Evolutionary conservation across 305 asterid genomes (phyloP), one percentile per base, ranked within the genome.

Genomic region (Withania somnifera): DNA sequence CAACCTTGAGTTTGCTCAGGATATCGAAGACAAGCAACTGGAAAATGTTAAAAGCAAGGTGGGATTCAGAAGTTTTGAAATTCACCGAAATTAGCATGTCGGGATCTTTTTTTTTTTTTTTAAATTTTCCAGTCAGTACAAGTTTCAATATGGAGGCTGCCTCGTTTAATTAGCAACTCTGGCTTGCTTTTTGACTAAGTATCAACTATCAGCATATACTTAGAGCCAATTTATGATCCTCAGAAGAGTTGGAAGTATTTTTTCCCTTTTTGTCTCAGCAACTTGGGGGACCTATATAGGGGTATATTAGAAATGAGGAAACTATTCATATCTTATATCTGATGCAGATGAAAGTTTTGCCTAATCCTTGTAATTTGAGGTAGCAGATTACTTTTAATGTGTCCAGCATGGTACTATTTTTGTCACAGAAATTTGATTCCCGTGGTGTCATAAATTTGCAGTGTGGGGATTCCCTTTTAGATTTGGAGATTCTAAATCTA

Each of bases 1-100:
- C 85, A 92, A 84, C 90, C 98, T 96, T 61, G 99, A 96, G 89
- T 96, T 96, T 75, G 92, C 95, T 53, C 97, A 89, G 50, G 97
- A 91, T 85, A 84, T 94, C 81, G 98, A 94, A 85, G 99, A 94
- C 87, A 86, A 77, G 84, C 95, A 94, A 88, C 92, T 95, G 73
- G 90, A 93, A 84, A 84, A 82, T 53, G 87, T 94, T 66, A 94
- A 88, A 83, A 87, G 73, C 84, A 90, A 91, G 98, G 99, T 94
- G 82, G 60, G 24, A 22, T 67, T 53, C 34, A 30, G 24, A 82
- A 64, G 63, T 38, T 83, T 2, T 11, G 5, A 1, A 60, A 60
- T 17, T 58, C 76, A 22, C 26, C 58, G 45, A 58, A 40, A 79
- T 45, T 42, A 71, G 38, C 36, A 71, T 45, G 57, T 71, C 38